Percentiles rank a stretch among this genome's conserved stretches.
phyloP scores from a whole-genome alignment of 495 filamentous ascomycete genomes.

The Aspergillus bridgeri region DNA sequence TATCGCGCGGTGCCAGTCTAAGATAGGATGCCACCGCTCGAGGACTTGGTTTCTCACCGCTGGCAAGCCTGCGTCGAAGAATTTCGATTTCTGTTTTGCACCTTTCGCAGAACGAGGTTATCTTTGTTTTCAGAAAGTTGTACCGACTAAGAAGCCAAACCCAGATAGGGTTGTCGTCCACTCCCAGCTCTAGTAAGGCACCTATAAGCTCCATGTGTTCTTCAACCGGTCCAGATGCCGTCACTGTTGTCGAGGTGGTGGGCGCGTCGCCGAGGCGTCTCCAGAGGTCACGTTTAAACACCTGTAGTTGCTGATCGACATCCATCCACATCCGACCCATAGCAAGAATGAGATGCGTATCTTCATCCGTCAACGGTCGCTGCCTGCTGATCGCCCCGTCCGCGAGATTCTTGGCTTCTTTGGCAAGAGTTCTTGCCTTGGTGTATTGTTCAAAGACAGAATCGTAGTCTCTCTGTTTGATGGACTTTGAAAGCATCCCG shows the following conservation, averaged over 20 bases:
- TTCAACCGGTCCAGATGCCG: conserved; percentile 53
- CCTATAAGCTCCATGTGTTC: conserved; percentile 88
- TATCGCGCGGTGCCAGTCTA: conserved; percentile 62
- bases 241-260: conserved; percentile 39
- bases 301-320: conserved; percentile 75
- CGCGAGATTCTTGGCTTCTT: conserved; percentile 64
- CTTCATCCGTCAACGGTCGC: conserved; percentile 59
- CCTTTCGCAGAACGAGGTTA: conserved; percentile 71
- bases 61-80: conserved; percentile 72
- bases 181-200: conserved; percentile 83
- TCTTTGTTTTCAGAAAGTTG: conserved; percentile 82
- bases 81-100: conserved; percentile 90
- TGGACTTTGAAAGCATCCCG: conserved; percentile 71
- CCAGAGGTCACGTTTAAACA: conserved; percentile 89
- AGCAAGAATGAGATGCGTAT: conserved; percentile 79
- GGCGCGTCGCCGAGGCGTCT: conserved; percentile 62
- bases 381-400: conserved; percentile 46
- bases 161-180: conserved; percentile 94
- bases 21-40: conserved; percentile 70
- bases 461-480: conserved; percentile 87
- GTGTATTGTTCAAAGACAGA: conserved; percentile 80
- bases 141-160: conserved; percentile 87
- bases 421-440: conserved; percentile 69
- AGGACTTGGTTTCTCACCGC: conserved; percentile 63
- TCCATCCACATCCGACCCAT: conserved; percentile 95